Conservation (phyloP, 305 asterid species). For the Withania somnifera region DNA sequence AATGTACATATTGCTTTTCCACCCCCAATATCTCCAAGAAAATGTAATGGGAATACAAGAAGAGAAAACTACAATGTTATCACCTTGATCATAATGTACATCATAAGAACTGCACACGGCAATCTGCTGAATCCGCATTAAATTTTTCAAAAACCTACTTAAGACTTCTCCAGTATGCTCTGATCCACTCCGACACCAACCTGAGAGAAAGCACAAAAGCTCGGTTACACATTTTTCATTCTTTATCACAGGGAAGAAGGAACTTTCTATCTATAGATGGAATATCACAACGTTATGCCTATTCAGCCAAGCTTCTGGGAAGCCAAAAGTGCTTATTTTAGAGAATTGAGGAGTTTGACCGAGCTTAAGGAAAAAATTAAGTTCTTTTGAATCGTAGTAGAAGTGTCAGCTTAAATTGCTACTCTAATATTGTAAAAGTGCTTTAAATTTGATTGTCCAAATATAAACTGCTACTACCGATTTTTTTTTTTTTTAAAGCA, state of each 20-base stretch:
- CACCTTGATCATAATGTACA: slow-evolving; percentile 1
- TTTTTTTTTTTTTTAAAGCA: no score
- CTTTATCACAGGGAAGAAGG: background rate
- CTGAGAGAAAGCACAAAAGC: background rate
- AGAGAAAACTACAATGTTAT: background rate
- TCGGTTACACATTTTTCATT: background rate
- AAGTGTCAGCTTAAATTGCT: background rate
- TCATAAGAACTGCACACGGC: background rate
- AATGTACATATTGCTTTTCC: background rate
- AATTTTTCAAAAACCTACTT: background rate
- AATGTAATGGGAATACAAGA: background rate
- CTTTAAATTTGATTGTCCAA: background rate
- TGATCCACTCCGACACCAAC: background rate
- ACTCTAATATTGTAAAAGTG: background rate
- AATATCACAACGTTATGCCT: background rate
- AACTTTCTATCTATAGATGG: background rate
- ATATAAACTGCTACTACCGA: background rate
- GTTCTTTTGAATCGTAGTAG: background rate
- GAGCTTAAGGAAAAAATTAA: background rate
- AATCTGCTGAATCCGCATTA: background rate
- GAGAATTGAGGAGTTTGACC: background rate
- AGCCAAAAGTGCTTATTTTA: background rate
- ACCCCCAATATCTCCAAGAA: background rate
- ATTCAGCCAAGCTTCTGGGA: background rate
- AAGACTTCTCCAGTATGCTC: background rate